Evolutionary conservation across 192 early-diverging fungal species (phyloP).

Genomic region (Backusella liffmaniae): DNA sequence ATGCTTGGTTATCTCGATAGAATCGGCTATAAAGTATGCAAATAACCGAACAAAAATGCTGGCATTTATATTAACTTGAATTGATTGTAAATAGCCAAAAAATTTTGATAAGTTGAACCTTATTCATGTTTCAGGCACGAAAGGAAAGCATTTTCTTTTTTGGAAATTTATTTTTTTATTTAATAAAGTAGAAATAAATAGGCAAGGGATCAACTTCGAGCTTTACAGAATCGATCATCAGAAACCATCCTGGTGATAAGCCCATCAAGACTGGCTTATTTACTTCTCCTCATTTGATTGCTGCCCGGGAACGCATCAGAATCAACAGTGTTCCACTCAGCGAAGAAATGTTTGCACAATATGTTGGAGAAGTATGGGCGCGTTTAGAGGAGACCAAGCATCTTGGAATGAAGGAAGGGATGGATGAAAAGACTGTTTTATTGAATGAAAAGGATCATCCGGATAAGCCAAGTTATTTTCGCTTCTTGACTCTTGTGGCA

Average conservation of each 20-base stretch:
- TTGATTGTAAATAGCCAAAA: conserved; percentile 26
- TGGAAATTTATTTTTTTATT: too few species aligned
- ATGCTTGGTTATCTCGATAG: conserved; percentile 61
- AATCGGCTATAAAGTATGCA: conserved; percentile 68
- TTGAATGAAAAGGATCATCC: conserved; percentile 21
- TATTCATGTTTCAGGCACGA: conserved; percentile 84
- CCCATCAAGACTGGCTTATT: conserved; percentile 69
- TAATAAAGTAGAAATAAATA: too few species aligned
- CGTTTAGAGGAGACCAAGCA: neutral
- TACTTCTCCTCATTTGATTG: conserved; percentile 91
- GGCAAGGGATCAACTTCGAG: conserved; percentile 67
- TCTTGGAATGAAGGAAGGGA: neutral
- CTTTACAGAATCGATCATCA: conserved; percentile 78
- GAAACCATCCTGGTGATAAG: conserved; percentile 22
- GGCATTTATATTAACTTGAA: too few species aligned
- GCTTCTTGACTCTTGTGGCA: conserved; percentile 89
- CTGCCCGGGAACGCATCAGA: conserved; percentile 91
- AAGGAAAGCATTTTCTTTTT: conserved; percentile 57
- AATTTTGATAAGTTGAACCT: conserved; percentile 75
- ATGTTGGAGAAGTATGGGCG: conserved; percentile 89
- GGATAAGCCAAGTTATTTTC: conserved; percentile 81
- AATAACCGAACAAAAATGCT: conserved; percentile 7
- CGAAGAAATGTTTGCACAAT: conserved; percentile 70
- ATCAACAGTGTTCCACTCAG: conserved; percentile 84
- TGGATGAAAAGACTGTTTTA: conserved; percentile 3